Percentiles rank a stretch among this genome's conserved stretches.
phyloP scores from a whole-genome alignment of 352 stramenopile genomes.

The Thraustochytrium aureum region DNA sequence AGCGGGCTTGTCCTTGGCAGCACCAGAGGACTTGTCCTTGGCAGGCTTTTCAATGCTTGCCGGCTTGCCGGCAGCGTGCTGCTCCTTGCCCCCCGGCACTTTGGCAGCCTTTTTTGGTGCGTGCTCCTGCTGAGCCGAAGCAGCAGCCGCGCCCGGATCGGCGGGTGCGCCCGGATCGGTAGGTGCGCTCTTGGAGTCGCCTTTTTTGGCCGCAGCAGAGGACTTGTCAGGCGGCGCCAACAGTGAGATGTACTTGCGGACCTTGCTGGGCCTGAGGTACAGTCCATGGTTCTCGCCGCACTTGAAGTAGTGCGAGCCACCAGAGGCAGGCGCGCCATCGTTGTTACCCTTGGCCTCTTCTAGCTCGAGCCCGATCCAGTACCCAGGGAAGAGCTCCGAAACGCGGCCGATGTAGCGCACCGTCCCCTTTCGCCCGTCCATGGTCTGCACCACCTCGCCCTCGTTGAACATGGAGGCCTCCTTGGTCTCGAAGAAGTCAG shows the following conservation, averaged over 20 bases:
- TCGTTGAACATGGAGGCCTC: slow-evolving; percentile 53
- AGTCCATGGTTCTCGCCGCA: slow-evolving; percentile 3
- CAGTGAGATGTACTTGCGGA: slow-evolving; percentile 2
- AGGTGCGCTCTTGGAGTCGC: too few relatives aligned
- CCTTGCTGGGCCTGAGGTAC: slow-evolving; percentile 35
- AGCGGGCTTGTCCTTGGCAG: too few relatives aligned
- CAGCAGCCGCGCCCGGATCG: too few relatives aligned
- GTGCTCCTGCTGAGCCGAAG: too few relatives aligned
- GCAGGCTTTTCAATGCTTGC: too few relatives aligned
- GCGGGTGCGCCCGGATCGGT: too few relatives aligned
- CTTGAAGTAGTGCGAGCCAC: slow-evolving; percentile 26
- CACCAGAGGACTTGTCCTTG: too few relatives aligned
- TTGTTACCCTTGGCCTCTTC: slow-evolving; percentile 42
- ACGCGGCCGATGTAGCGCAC: slow-evolving; percentile 47
- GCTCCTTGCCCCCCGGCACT: too few relatives aligned
- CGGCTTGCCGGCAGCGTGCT: too few relatives aligned
- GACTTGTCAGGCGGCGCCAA: too few relatives aligned
- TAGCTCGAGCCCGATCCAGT: slow-evolving; percentile 53
- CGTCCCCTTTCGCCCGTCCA: slow-evolving; percentile 35
- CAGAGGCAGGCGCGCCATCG: slow-evolving; percentile 9
- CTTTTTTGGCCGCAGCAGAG: too few relatives aligned
- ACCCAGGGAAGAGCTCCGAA: slow-evolving; percentile 38
- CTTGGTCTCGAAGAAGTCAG: slow-evolving; percentile 54
- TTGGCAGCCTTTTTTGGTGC: too few relatives aligned
- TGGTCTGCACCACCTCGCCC: slow-evolving; percentile 31